phyloP scores from a whole-genome alignment of 108 stramenopile genomes.

The Cyclotella distinguenda region DNA sequence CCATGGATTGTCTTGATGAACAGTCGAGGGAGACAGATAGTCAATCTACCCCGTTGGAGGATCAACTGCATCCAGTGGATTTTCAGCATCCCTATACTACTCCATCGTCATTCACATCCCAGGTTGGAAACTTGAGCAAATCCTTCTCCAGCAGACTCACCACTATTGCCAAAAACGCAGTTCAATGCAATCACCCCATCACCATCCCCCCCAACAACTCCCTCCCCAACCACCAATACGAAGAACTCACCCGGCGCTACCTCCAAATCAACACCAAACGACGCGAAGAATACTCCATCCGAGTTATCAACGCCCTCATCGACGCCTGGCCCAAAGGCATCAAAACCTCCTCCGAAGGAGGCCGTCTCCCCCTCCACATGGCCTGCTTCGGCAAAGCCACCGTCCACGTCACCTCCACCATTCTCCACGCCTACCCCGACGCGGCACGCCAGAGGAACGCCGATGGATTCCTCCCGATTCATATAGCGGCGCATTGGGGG shows the following conservation, averaged over 20 bases:
- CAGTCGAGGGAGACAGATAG: slow-evolving; percentile 36
- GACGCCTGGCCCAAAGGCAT: slow-evolving; percentile 78
- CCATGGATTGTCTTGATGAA: slow-evolving; percentile 36
- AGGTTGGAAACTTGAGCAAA: slow-evolving; percentile 8
- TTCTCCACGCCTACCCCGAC: slow-evolving; percentile 78
- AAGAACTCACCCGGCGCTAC: slow-evolving; percentile 44
- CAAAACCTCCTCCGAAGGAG: slow-evolving; percentile 79
- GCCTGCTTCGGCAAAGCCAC: slow-evolving; percentile 83
- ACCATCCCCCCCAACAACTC: not conserved
- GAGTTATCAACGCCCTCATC: slow-evolving; percentile 76
- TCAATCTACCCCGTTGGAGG: slow-evolving; percentile 15
- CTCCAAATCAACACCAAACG: slow-evolving; percentile 40
- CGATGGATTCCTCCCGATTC: slow-evolving; percentile 81
- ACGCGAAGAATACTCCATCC: slow-evolving; percentile 77
- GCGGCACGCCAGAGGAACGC: slow-evolving; percentile 81
- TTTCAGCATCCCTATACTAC: not conserved
- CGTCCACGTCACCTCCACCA: slow-evolving; percentile 60
- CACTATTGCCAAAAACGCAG: slow-evolving; percentile 1
- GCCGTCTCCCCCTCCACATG: slow-evolving; percentile 78
- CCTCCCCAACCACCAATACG: not conserved
- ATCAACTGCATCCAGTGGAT: not conserved
- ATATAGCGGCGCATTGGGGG: slow-evolving; percentile 85
- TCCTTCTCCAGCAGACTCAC: slow-evolving; percentile 9
- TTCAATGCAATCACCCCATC: not conserved
- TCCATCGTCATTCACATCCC: not conserved